Conservation (phyloP, 23 red algal genomes). For the Pyropia yezoensis region DNA sequence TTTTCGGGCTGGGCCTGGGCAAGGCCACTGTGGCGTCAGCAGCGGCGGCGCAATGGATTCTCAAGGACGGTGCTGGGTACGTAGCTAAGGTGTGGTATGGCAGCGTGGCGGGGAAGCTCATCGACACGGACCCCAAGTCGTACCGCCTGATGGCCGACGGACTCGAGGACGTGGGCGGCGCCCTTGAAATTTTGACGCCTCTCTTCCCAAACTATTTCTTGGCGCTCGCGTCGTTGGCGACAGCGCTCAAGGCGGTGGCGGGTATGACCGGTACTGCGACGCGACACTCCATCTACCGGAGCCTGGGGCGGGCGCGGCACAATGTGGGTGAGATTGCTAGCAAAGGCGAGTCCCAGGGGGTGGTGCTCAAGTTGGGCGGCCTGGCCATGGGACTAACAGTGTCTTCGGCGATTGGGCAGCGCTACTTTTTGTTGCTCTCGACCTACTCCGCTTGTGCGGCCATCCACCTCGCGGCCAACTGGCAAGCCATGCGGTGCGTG, state of each 20-base stretch:
- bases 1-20: conserved; percentile 88
- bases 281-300: conserved; percentile 85
- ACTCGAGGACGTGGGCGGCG: conserved; percentile 81
- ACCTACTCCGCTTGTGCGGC: conserved; percentile 58
- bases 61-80: conserved; percentile 91
- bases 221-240: conserved; percentile 73
- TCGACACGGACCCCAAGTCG: conserved; percentile 89
- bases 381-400: conserved; percentile 71
- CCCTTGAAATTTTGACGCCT: conserved; percentile 90
- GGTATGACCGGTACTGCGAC: conserved; percentile 97
- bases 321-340: conserved; percentile 95
- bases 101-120: conserved; percentile 72
- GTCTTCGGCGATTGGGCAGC: conserved; percentile 76
- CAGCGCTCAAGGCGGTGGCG: conserved; percentile 69
- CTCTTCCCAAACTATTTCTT: conserved; percentile 81
- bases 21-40: conserved; percentile 68
- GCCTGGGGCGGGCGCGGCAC: conserved; percentile 52
- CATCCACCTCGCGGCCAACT: conserved; percentile 89
- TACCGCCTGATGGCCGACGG: conserved; percentile 80
- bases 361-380: conserved; percentile 89
- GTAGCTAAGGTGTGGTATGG: conserved; percentile 86
- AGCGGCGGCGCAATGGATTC: conserved; percentile 79
- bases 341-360: conserved; percentile 93
- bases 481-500: conserved; percentile 80
- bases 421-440: conserved; percentile 57